Conservation (phyloP, 345 rosid genomes). For the Psidium friedrichsthalianum region DNA sequence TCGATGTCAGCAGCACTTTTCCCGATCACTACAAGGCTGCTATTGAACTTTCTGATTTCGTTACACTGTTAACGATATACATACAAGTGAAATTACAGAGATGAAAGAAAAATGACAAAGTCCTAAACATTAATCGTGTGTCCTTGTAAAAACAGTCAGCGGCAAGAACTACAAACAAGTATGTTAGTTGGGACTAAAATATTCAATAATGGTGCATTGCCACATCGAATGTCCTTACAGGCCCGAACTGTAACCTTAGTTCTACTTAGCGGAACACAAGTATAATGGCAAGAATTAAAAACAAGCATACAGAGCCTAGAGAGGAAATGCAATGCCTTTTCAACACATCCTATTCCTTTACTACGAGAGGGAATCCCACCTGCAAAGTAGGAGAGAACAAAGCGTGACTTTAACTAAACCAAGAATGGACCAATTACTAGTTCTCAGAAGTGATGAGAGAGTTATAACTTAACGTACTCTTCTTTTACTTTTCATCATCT, state of each 20-base stretch:
- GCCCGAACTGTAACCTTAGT: neutral
- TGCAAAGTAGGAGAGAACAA: neutral
- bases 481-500: neutral
- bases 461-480: neutral
- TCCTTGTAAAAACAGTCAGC: neutral
- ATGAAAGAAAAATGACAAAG: neutral
- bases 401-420: neutral
- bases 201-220: neutral
- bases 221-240: neutral
- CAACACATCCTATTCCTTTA: neutral
- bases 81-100: neutral
- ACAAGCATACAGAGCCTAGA: neutral
- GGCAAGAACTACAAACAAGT: neutral
- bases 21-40: slow-evolving; percentile 56
- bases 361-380: neutral
- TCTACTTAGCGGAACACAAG: no score
- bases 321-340: neutral
- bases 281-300: neutral
- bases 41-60: slow-evolving; percentile 64
- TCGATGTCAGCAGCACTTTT: slow-evolving; percentile 46
- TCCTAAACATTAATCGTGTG: neutral
- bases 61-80: slow-evolving; percentile 34
- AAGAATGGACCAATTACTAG: neutral
- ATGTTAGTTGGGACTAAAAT: neutral
- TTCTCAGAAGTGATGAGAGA: neutral